Percentiles rank a stretch among this genome's conserved stretches.
phyloP scores from a whole-genome alignment of 768 basidiomycete species.

The Psilocybe azurescens region DNA sequence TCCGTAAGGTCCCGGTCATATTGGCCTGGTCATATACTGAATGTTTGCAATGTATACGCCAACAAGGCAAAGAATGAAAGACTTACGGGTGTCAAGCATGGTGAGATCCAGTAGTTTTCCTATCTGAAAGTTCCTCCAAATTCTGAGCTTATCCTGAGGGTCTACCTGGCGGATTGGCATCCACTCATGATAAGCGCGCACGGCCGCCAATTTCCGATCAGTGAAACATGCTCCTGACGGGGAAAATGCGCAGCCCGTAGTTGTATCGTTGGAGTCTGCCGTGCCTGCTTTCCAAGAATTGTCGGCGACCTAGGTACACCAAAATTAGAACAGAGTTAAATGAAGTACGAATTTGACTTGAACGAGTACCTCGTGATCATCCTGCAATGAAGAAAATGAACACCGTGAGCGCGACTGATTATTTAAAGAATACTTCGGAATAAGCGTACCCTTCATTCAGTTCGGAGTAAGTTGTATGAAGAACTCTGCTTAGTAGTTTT shows the following conservation, averaged over 20 bases:
- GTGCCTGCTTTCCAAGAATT: conserved; percentile 63
- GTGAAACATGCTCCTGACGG: conserved; percentile 62
- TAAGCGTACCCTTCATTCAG: conserved; percentile 6
- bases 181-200: conserved; percentile 67
- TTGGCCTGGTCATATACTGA: conserved; percentile 36
- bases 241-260: conserved; percentile 53
- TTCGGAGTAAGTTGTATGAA: background rate
- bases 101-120: conserved; percentile 65
- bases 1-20: conserved; percentile 66
- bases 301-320: conserved; percentile 48
- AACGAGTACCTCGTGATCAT: conserved; percentile 51
- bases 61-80: background rate
- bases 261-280: conserved; percentile 58
- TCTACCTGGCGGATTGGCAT: conserved; percentile 65
- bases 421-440: background rate
- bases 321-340: background rate
- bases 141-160: conserved; percentile 57
- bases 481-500: background rate
- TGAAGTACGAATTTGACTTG: background rate
- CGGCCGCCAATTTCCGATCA: conserved; percentile 61
- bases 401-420: background rate
- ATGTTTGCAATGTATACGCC: background rate
- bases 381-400: conserved; percentile 30
- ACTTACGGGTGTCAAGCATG: conserved; percentile 65
- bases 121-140: conserved; percentile 69